Conservation (phyloP, 1,139 yeast genomes). For the Protomyces pachydermus region DNA sequence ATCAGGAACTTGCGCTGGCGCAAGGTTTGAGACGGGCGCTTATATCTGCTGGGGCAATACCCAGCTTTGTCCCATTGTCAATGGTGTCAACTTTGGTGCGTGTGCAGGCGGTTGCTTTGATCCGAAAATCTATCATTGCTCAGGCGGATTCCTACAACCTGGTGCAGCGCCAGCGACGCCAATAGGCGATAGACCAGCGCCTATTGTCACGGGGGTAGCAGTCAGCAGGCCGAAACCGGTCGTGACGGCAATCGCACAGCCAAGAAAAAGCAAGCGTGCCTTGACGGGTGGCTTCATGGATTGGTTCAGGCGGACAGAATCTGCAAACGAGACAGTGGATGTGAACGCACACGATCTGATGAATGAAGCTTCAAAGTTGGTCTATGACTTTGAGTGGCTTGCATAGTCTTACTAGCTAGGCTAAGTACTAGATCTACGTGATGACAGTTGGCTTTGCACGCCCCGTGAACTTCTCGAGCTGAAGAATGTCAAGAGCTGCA, state of each 20-base stretch:
- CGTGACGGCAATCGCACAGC: not conserved
- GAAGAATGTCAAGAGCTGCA: constrained; percentile 61
- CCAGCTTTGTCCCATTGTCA: constrained; percentile 8
- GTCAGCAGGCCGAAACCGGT: not conserved
- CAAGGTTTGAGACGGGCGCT: not conserved
- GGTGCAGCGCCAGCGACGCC: not conserved
- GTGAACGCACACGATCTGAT: not conserved
- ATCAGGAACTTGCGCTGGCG: constrained; percentile 11
- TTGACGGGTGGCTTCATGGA: not conserved
- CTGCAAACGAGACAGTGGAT: not conserved
- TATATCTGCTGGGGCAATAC: constrained; percentile 17
- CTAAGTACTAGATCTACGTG: constrained; percentile 46
- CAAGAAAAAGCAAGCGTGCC: not conserved
- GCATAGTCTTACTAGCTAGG: not conserved
- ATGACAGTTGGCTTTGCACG: constrained; percentile 84
- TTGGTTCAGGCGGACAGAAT: not conserved
- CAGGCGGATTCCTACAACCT: constrained; percentile 9
- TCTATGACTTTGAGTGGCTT: not conserved
- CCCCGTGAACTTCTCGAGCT: constrained; percentile 69
- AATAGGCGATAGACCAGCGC: not conserved
- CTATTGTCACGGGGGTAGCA: not conserved
- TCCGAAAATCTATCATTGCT: constrained; percentile 5
- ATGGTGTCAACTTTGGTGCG: constrained; percentile 4
- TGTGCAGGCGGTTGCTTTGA: constrained; percentile 17
- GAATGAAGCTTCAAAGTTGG: not conserved